Evolutionary conservation across 2,329 filamentous ascomycete genomes (phyloP).

Genomic region (Cercospora sp.): DNA sequence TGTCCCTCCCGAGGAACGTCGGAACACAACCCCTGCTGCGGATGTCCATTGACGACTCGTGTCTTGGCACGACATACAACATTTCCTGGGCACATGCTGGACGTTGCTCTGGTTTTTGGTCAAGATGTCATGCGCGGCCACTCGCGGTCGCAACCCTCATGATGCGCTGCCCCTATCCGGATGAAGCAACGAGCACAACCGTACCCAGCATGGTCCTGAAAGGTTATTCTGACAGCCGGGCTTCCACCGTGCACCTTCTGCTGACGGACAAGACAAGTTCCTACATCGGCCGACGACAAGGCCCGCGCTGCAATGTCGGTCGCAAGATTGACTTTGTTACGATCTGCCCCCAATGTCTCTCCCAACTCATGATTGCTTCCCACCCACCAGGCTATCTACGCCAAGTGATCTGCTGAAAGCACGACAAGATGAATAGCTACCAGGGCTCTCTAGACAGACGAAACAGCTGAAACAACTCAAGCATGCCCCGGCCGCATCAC

Average conservation of each 20-base stretch:
- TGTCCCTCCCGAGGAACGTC: background rate
- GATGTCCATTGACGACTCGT: background rate
- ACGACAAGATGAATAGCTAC: background rate
- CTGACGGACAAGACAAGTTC: background rate
- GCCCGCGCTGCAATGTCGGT: constrained; percentile 5
- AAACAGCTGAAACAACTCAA: background rate
- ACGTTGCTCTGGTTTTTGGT: background rate
- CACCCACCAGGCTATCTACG: background rate
- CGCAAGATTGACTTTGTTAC: background rate
- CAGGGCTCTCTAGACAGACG: background rate
- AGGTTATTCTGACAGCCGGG: background rate
- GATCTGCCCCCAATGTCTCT: background rate
- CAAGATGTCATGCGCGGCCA: background rate
- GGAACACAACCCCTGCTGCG: background rate
- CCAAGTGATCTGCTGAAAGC: background rate
- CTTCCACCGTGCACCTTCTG: background rate
- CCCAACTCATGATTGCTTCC: background rate
- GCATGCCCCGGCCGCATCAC: background rate
- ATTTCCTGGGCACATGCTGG: background rate
- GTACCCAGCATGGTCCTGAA: background rate
- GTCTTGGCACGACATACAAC: background rate
- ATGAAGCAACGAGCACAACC: background rate
- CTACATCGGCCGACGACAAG: background rate
- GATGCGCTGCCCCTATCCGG: background rate
- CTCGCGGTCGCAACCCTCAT: background rate